A percentile compares a stretch with the other conserved stretches of the same genome.
Conservation (phyloP, 495 filamentous ascomycete genomes). For the Lineolata rhizophorae region DNA sequence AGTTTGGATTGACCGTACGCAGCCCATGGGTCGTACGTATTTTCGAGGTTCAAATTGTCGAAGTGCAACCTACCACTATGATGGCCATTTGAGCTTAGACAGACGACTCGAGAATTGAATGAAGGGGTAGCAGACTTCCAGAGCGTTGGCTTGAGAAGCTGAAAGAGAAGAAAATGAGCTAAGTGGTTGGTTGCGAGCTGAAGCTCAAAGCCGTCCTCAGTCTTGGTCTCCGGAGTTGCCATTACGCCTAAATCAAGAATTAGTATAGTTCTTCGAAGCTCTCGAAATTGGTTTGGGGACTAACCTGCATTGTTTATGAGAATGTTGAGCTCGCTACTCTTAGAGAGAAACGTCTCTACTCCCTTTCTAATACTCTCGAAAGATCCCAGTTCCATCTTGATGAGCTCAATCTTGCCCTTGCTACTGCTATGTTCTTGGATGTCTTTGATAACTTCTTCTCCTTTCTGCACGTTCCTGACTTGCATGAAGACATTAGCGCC, state of each 20-base stretch:
- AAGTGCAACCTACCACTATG: too few relatives aligned
- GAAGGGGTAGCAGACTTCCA: background rate
- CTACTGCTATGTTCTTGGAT: background rate
- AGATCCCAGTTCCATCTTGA: conserved; percentile 16
- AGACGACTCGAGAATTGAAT: background rate
- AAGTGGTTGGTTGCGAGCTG: conserved; percentile 1
- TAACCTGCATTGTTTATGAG: conserved; percentile 19
- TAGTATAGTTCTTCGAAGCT: conserved; percentile 23
- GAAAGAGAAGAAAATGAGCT: background rate
- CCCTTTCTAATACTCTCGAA: conserved; percentile 8
- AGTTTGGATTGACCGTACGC: conserved; percentile 12
- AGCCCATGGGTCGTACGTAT: conserved; percentile 13
- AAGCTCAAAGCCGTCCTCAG: conserved; percentile 1
- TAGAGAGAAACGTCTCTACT: conserved; percentile 7
- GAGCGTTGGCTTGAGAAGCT: background rate
- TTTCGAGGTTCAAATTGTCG: conserved; percentile 9
- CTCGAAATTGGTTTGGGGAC: conserved; percentile 18
- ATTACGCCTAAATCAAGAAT: conserved; percentile 1
- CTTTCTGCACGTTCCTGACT: conserved; percentile 21
- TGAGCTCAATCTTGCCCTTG: conserved; percentile 9
- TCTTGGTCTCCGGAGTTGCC: conserved; percentile 1
- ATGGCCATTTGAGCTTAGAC: too few relatives aligned
- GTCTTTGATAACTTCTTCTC: conserved; percentile 12
- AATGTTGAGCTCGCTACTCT: conserved; percentile 10
- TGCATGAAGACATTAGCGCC: conserved; percentile 26